Base-by-base conservation (phyloP, 495 filamentous ascomycete species). In the Tuber calosporum region DNA sequence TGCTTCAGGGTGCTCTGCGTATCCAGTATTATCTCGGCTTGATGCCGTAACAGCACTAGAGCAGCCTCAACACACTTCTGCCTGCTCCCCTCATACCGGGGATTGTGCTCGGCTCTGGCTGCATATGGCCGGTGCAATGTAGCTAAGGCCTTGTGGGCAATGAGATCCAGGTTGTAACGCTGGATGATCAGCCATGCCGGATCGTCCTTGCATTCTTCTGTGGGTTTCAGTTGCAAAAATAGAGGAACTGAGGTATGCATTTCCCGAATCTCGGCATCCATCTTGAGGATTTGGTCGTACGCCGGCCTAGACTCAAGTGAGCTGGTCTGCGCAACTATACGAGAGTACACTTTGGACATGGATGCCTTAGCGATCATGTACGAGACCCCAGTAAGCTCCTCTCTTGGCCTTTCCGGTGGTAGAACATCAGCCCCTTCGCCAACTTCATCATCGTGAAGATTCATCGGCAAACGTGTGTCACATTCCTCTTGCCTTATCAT, bases 381-480 rank as follows among this genome's bases (percentile, higher is more conserved):
- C 3, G 90, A 91, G 66, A 95, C 88, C 11, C 92, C 91, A 2
- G 95, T 99, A 9, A 92, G 88, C 82, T 97, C 93, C 30, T 87
- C 86, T 45, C 85, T 84, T 15, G 92, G 90, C 72, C 93, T 86
- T 0, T 92, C 88, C 7, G 89, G 88, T 17, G 95, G 95, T 37
- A 98, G 84, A 13, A 86, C 85, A 80, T 90, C 90, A 76, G 87
- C 91, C 68, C 90, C 89, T 67, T 93, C 90, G 67, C 90, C 89
- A 67, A 98, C 91, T 78, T 98, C 96, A 77, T 97, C 94, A 80
- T 99, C 95, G 80, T 93, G 94, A 37, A 97, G 85, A 82, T 98
- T 99, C 75, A 90, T 87, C 22, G 95, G 95, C 43, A 97, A 82
- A 71, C 92, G 88, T 0, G 92, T 92, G 79, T 99, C 96, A 73